Conservation (phyloP, 2,329 filamentous ascomycete genomes). For the Ophiocordyceps camponoti-leonardi region DNA sequence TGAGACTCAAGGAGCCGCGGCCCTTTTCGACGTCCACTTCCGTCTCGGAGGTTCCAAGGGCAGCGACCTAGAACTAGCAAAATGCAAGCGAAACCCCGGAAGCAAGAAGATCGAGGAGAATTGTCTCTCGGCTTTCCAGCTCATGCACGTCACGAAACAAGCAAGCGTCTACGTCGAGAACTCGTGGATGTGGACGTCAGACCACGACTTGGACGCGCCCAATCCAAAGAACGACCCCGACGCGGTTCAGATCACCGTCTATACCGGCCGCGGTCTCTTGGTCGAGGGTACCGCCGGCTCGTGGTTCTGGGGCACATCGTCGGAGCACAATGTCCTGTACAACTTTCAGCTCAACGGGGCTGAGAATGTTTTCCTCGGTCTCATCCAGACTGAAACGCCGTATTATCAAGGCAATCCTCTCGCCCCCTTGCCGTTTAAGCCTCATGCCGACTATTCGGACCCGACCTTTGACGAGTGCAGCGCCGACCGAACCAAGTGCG, state of each 20-base stretch:
- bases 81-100: constrained; percentile 60
- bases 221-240: constrained; percentile 19
- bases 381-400: constrained; percentile 81
- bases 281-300: constrained; percentile 59
- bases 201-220: constrained; percentile 70
- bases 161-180: constrained; percentile 72
- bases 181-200: constrained; percentile 77
- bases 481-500: constrained; percentile 28
- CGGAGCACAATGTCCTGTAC: constrained; percentile 50
- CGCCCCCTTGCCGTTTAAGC: constrained; percentile 43
- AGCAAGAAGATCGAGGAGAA: constrained; percentile 37
- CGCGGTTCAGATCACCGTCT: constrained; percentile 69
- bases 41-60: constrained; percentile 78
- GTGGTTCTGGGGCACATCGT: constrained; percentile 68
- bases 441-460: constrained; percentile 40
- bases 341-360: constrained; percentile 77
- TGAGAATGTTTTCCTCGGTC: constrained; percentile 61
- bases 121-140: constrained; percentile 59
- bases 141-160: constrained; percentile 45
- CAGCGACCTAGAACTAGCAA: constrained; percentile 63
- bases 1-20: constrained; percentile 48
- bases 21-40: constrained; percentile 92
- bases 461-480: constrained; percentile 51
- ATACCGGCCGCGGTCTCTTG: constrained; percentile 69
- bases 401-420: constrained; percentile 76